Conservation (phyloP, 2,329 filamentous ascomycete species). For the Aspergillus pseudonomiae region DNA sequence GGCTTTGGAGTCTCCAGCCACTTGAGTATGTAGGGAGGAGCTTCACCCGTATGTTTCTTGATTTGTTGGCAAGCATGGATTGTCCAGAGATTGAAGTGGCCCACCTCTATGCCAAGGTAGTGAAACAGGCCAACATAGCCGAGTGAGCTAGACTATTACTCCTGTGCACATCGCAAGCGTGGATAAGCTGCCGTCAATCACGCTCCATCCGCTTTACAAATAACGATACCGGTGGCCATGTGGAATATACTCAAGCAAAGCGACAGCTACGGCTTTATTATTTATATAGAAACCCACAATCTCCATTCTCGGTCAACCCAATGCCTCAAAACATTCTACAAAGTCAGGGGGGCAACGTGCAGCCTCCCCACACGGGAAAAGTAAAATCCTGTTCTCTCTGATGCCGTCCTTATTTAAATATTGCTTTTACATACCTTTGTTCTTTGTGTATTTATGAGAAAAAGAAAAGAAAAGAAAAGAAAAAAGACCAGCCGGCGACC, state of each 20-base stretch:
- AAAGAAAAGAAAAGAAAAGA: no score
- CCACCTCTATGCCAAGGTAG: background rate
- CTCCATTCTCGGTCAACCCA: background rate
- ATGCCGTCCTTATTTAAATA: rapidly evolving
- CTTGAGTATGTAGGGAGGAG: background rate
- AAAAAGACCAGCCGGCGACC: no score
- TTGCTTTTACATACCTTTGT: no score
- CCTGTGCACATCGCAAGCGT: background rate
- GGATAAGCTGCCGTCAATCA: background rate
- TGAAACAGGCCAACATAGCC: background rate
- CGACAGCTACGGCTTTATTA: background rate
- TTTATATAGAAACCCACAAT: background rate
- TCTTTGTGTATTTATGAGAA: no score
- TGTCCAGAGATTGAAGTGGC: background rate
- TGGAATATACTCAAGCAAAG: background rate
- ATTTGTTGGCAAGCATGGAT: background rate
- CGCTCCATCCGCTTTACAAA: background rate
- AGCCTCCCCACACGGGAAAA: no score
- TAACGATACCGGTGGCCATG: background rate
- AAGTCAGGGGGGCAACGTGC: background rate
- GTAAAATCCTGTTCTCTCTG: no score
- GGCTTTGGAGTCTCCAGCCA: background rate
- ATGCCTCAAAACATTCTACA: rapidly evolving
- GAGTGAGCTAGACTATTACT: rapidly evolving
- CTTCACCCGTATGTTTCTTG: background rate